These are phyloP conservation scores for Mucor circinelloides DNA, from an alignment of 371 early-diverging fungal species.

Conservation along the genomic window DNA sequence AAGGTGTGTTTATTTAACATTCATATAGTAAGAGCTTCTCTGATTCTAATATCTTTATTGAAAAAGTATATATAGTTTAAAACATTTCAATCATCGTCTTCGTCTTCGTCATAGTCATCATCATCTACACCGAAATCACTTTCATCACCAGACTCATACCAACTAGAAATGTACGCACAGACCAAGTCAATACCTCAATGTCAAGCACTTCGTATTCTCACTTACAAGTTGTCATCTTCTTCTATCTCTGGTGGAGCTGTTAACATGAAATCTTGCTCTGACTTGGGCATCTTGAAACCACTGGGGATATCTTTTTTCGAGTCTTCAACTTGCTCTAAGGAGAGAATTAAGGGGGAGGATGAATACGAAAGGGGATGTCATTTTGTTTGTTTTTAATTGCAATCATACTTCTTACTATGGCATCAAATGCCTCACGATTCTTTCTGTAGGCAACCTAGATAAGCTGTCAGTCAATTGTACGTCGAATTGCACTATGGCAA, in stretches of 20 bases:
- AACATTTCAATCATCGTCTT: constrained; percentile 9
- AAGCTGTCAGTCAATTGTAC: neutral
- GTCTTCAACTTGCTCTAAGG: constrained; percentile 55
- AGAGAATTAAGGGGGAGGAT: neutral
- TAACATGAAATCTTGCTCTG: constrained; percentile 52
- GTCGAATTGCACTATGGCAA: neutral
- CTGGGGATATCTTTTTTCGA: constrained; percentile 58
- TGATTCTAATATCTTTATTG: neutral
- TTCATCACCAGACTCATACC: constrained; percentile 60
- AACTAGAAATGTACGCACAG: constrained; percentile 27
- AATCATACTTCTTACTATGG: constrained; percentile 64
- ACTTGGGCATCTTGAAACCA: constrained; percentile 58
- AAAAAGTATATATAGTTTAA: neutral
- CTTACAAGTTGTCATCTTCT: constrained; percentile 57
- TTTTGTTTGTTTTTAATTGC: neutral
- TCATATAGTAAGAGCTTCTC: neutral
- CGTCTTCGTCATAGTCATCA: constrained; percentile 40
- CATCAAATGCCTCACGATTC: constrained; percentile 71
- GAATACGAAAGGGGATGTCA: constrained; percentile 1
- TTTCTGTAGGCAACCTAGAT: constrained; percentile 75
- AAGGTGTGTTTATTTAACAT: neutral
- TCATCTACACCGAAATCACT: constrained; percentile 53
- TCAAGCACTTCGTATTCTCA: neutral
- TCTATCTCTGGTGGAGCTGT: constrained; percentile 50
- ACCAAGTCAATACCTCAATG: neutral